Base-by-base conservation (phyloP, 306 rosid species). In the Alnus glutinosa region DNA sequence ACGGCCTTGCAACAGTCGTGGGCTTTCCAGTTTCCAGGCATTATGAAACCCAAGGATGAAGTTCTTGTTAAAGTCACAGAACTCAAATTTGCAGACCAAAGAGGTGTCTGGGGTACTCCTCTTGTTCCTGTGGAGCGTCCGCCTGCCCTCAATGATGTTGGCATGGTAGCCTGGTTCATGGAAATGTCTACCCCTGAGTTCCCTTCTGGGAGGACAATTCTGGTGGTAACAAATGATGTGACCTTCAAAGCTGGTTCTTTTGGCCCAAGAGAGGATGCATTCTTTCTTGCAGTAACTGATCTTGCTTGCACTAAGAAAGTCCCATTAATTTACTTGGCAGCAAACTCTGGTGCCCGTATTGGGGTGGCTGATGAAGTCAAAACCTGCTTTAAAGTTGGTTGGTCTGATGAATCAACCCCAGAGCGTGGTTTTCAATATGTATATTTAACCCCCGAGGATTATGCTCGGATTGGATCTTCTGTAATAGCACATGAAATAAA, bases 171-270 rank as follows among this genome's bases (percentile, higher is more conserved):
- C 71, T 92, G 98, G 98, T 83, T 73, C 62, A 79, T 95, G 90
- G 98, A 95, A 78, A 90, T 95, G 98, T 85, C 85, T 77, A 95
- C 98, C 66, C 98, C 98, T 5, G 98, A 95, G 74, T 95, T 92
- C 77, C 94, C 97, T 77, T 88, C 94, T 79, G 98, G 98, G 85
- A 95, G 98, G 86, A 90, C 85, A 59, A 91, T 95, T 84, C 76
- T 95, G 85, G 84, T 95, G 81, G 93, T 92, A 63, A 67, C 98
- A 76, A 95, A 95, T 71, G 98, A 95, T 77, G 98, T 95, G 77
- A 95, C 98, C 78, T 95, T 87, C 88, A 90, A 85, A 86, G 98
- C 98, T 42, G 98, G 98, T 83, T 95, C 98, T 77, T 95, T 95
- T 85, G 98, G 98, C 77, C 98, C 97, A 39, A 90, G 82, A 82